These are phyloP conservation scores for Globisporangium nunn DNA, from an alignment of 352 stramenopile genomes.

Conservation along the genomic window DNA sequence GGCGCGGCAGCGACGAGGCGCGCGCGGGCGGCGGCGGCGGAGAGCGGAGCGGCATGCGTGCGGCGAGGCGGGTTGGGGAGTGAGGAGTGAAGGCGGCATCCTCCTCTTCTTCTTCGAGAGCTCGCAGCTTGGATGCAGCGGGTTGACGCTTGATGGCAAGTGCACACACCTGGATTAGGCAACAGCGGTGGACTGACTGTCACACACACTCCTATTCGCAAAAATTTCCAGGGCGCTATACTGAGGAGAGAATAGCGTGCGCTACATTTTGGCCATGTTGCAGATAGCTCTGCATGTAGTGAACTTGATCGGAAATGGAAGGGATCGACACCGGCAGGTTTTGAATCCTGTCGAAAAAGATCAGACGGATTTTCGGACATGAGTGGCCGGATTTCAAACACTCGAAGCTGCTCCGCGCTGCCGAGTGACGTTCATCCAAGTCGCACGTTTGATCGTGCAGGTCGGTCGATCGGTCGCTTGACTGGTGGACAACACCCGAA, in stretches of 20 bases:
- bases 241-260: not conserved
- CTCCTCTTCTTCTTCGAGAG: not conserved
- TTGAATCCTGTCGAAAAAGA: not conserved
- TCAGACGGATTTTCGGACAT: not conserved
- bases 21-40: not conserved
- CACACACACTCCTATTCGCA: not conserved
- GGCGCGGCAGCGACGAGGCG: conserved; percentile 7
- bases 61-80: not conserved
- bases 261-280: no score
- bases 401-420: not conserved
- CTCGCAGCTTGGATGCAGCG: not conserved
- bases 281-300: no score
- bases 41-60: conserved; percentile 8
- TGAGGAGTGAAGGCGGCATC: not conserved
- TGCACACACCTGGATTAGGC: not conserved
- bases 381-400: not conserved
- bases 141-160: not conserved
- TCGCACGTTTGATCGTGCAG: no score
- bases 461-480: no score
- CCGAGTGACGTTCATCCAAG: not conserved
- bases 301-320: not conserved
- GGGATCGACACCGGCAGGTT: not conserved
- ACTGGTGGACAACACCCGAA: no score
- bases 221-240: not conserved
- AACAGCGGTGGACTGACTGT: not conserved